Evolutionary conservation across 192 early-diverging fungal species (phyloP).

Genomic region (Phycomyces blakesleeanus): DNA sequence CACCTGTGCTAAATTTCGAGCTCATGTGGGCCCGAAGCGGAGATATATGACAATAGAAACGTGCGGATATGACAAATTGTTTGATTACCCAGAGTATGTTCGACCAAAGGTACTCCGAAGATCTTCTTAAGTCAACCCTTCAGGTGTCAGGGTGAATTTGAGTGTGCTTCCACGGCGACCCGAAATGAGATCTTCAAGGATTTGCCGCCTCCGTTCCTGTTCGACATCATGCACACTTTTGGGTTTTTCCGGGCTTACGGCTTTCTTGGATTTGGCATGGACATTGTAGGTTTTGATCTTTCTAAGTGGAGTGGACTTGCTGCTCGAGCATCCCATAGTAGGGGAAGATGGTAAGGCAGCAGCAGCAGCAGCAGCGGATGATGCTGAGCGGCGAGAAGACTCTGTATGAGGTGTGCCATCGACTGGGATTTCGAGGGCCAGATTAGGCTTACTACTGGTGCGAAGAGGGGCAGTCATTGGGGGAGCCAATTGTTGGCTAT

Average conservation of each 20-base stretch:
- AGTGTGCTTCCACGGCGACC: slow-evolving; percentile 31
- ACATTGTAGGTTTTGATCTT: slow-evolving; percentile 32
- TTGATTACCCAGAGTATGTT: no score
- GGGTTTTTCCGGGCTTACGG: slow-evolving; percentile 2
- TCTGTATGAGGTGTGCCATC: no score
- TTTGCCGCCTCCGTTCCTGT: slow-evolving; percentile 12
- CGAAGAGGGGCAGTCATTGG: no score
- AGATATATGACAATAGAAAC: no score
- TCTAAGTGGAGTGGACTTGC: slow-evolving; percentile 18
- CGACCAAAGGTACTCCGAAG: no score
- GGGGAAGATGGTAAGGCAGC: neutral
- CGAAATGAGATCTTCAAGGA: slow-evolving; percentile 31
- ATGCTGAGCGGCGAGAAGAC: neutral
- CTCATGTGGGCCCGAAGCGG: no score
- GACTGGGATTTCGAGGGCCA: no score
- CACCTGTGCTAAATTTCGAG: no score
- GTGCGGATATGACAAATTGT: no score
- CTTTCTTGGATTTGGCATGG: neutral
- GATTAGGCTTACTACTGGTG: no score
- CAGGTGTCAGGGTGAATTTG: slow-evolving; percentile 33
- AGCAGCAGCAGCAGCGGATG: slow-evolving; percentile 3
- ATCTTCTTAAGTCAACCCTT: slow-evolving; percentile 11
- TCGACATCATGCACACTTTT: slow-evolving; percentile 15
- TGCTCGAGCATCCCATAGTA: neutral
- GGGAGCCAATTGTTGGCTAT: neutral